Evolutionary conservation across 1,284 basidiomycete species (phyloP).

Genomic region (Ganoderma boninense): DNA sequence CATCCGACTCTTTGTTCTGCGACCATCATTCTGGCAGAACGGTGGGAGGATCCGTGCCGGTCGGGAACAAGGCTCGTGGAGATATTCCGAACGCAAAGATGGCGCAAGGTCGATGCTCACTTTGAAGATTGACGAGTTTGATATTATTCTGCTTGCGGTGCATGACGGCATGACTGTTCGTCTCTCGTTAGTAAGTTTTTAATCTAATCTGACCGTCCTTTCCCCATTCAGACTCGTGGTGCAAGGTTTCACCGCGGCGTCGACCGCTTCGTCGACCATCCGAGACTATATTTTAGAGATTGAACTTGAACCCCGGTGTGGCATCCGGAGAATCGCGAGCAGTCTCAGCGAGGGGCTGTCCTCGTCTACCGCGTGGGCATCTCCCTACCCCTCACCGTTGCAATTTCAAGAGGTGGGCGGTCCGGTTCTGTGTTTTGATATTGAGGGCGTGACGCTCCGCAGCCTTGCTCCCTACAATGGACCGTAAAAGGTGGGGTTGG

Average conservation of each 20-base stretch:
- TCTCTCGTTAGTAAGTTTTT: not conserved
- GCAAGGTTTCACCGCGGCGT: not conserved
- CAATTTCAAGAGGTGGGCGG: not conserved
- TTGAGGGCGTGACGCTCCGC: not conserved
- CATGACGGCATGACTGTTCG: not conserved
- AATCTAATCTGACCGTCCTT: not conserved
- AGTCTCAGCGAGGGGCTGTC: not conserved
- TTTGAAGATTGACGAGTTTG: not conserved
- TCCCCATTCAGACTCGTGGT: not conserved
- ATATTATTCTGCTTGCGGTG: not conserved
- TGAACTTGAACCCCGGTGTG: not conserved
- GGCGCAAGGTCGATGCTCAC: not conserved
- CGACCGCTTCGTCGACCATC: not conserved
- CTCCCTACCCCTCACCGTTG: not conserved
- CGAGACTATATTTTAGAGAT: not conserved
- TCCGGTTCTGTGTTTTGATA: constrained; percentile 1
- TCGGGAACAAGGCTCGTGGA: not conserved
- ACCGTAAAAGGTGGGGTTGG: constrained; percentile 17
- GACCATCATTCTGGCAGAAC: too few species aligned
- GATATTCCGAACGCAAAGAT: not conserved
- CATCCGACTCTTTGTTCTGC: not conserved
- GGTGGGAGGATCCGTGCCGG: not conserved
- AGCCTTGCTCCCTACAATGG: constrained; percentile 3
- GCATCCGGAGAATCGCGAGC: not conserved
- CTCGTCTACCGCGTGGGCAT: not conserved